Evolutionary conservation across 352 stramenopile species (phyloP), one percentile per base, ranked within the genome.

Genomic region (Globisporangium echinulatum): DNA sequence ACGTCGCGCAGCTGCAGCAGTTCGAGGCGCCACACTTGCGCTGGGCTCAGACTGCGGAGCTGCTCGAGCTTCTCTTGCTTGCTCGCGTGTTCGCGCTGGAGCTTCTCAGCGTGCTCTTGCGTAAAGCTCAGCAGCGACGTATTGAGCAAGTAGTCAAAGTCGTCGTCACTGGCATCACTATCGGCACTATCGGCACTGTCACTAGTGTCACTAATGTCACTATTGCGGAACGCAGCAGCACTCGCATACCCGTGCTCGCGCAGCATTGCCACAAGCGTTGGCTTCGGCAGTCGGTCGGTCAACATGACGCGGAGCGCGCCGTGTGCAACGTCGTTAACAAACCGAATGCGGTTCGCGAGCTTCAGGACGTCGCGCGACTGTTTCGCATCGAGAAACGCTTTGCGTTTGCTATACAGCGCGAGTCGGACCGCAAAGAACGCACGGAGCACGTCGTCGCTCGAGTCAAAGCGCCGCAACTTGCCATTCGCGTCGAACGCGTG

Each of bases 41-140:
- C 79, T 4, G 89, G 85, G 15, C 77, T 82, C 50, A 84, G 98
- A 5, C 63, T 66, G 49, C 96, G 77, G 49, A 99, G 78, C 56
- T 83, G 71, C 46, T 87, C 72, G n/a, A 98, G 79, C 59, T 92
- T 90, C 8, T 72, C 58, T 33, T 86, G 79, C 79, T 98, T 98
- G 39, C 76, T 77, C 58, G 88, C 79, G 54, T 97, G 88, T 68
- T 99, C 83, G 46, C 74, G 82, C 61, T 95, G 79, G 48, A 99
- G 75, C 46, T 96, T 82, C 48, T 97, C 81, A 5, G 92, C 84
- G 61, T 96, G 90, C 72, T 99, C 97, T 54, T 95, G 90, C 5
- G 97, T 99, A 52, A 99, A 95, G 64, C 82, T 97, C 92, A 98
- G 97, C 58, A 99, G 86, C 62, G 98, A 98, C 81, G 98, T 99